These are phyloP conservation scores for Trametes cingulata DNA, from an alignment of 768 basidiomycete genomes.

Conservation along the genomic window DNA sequence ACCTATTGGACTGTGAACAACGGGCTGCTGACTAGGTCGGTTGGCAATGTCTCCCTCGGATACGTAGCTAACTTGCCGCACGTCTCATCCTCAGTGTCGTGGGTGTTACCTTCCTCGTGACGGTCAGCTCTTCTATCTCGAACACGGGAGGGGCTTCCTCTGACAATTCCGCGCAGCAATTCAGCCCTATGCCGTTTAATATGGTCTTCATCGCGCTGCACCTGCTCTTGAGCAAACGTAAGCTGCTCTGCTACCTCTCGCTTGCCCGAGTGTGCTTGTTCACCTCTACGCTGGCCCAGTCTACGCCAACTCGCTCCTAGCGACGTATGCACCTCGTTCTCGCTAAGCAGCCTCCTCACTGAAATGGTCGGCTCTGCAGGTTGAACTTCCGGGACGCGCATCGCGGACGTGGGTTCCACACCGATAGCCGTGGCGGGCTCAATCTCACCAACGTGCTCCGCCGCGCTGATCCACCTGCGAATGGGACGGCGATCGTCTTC, in stretches of 20 bases:
- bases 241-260: too few relatives aligned
- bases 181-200: conserved; percentile 3
- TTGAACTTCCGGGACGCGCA: conserved; percentile 14
- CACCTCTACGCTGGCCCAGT: too few relatives aligned
- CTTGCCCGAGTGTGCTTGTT: neutral
- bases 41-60: too few relatives aligned
- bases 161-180: too few relatives aligned
- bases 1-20: conserved; percentile 21
- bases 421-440: too few relatives aligned
- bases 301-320: conserved; percentile 18
- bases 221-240: conserved; percentile 20
- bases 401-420: conserved; percentile 6
- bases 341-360: too few relatives aligned
- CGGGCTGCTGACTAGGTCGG: conserved; percentile 12
- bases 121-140: too few relatives aligned
- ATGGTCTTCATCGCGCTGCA: conserved; percentile 21
- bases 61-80: neutral
- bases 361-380: too few relatives aligned
- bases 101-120: conserved; percentile 13
- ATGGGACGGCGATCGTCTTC: too few relatives aligned
- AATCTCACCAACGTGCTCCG: too few relatives aligned
- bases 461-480: too few relatives aligned
- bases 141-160: too few relatives aligned
- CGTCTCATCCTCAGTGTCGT: conserved; percentile 9
- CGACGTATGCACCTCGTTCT: conserved; percentile 7